Percentiles rank a stretch among this genome's conserved stretches.
phyloP scores from a whole-genome alignment of 768 basidiomycete genomes.

The Tulasnella sp. region DNA sequence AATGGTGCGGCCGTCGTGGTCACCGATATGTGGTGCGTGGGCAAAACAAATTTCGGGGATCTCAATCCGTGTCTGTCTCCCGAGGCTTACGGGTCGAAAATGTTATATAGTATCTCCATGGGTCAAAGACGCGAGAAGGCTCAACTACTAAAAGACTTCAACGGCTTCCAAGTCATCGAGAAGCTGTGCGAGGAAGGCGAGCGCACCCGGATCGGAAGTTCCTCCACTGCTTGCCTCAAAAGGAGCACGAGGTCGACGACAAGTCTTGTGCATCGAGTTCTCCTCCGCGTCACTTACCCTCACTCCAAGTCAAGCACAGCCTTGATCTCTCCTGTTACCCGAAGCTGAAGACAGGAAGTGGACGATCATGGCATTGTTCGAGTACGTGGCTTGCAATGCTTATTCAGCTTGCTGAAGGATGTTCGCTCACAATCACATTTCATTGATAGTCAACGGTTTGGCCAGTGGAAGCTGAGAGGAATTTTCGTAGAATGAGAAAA shows the following conservation, averaged over 20 bases:
- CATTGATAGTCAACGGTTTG: slow-evolving; percentile 20
- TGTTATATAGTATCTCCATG: slow-evolving; percentile 90
- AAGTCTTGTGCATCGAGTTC: neutral
- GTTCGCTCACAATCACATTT: neutral
- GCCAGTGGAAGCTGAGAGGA: slow-evolving; percentile 22
- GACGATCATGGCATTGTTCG: slow-evolving; percentile 90
- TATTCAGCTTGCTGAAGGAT: neutral
- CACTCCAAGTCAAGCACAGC: slow-evolving; percentile 78
- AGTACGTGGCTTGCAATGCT: slow-evolving; percentile 44
- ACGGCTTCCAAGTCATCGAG: slow-evolving; percentile 93
- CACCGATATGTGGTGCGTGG: slow-evolving; percentile 84
- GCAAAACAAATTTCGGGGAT: slow-evolving; percentile 22
- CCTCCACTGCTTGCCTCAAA: slow-evolving; percentile 87
- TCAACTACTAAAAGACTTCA: slow-evolving; percentile 75
- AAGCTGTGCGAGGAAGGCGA: slow-evolving; percentile 65
- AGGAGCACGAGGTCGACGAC: neutral
- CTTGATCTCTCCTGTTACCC: slow-evolving; percentile 83
- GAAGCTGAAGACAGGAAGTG: slow-evolving; percentile 96
- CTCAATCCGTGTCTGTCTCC: neutral
- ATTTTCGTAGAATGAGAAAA: no score
- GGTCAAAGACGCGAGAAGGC: slow-evolving; percentile 93
- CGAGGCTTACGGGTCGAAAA: neutral
- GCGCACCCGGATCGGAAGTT: slow-evolving; percentile 88
- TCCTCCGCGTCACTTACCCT: neutral
- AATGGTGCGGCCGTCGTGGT: slow-evolving; percentile 93